A percentile compares a stretch with the other conserved stretches of the same genome.
These are phyloP conservation scores for Logfia minima DNA, from an alignment of 129 eudicot genomes.

Conservation along the genomic window DNA sequence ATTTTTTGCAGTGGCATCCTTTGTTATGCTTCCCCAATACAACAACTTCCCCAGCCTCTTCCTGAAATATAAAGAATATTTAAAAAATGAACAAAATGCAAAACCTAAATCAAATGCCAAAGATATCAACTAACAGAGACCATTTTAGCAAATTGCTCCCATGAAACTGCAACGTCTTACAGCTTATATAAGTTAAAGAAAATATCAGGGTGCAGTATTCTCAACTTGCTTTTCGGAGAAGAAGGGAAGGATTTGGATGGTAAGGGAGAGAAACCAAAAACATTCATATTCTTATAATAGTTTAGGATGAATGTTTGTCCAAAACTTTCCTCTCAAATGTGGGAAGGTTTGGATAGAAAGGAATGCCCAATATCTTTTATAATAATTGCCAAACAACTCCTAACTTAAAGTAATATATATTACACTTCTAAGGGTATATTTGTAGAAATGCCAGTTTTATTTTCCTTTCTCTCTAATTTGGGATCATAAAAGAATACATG, in stretches of 20 bases:
- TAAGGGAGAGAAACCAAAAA: background rate
- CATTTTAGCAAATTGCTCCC: background rate
- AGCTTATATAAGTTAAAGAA: background rate
- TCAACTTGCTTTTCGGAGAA: background rate
- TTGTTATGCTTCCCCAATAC: constrained; percentile 60
- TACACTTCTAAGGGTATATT: no score
- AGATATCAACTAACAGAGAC: background rate
- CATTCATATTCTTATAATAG: background rate
- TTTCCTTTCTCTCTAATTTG: constrained; percentile 20
- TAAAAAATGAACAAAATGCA: background rate
- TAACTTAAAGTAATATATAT: background rate
- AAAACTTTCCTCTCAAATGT: background rate
- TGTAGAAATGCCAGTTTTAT: no score
- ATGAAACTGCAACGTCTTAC: background rate
- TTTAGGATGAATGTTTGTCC: background rate
- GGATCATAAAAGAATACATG: constrained; percentile 56
- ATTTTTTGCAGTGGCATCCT: constrained; percentile 89
- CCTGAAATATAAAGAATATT: constrained; percentile 32
- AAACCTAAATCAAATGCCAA: background rate
- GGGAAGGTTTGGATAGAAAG: no score
- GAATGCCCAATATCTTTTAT: background rate
- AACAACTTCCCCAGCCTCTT: constrained; percentile 43
- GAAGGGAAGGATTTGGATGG: background rate
- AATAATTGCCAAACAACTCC: background rate
- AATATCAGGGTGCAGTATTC: background rate